Evolutionary conservation across 192 early-diverging fungal species (phyloP), one percentile per base, ranked within the genome.

Genomic region (Backusella parvicylindrica): DNA sequence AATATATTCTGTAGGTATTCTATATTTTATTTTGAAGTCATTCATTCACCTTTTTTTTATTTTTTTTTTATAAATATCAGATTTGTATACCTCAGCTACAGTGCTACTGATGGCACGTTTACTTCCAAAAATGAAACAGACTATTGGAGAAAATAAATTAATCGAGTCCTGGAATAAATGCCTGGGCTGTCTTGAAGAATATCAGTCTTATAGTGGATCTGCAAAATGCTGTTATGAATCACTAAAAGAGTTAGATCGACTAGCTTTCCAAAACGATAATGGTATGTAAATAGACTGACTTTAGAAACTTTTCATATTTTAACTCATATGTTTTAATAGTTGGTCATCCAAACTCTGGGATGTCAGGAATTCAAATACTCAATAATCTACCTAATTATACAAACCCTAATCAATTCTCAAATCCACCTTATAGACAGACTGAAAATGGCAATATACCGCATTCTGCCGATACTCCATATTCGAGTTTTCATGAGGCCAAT

Each of bases 71-170:
- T 50, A 36, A 32, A 16, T 4, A 50, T 23, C 15, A 72, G 70
- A 72, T 30, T n/a, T 72, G 21, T 72, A 72, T 36, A 72, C 70
- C 47, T 47, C 70, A 47, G 70, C 70, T 32, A 72, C 70, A 28
- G 70, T 72, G 30, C 16, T 72, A 35, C 49, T 72, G n/a, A 72
- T 72, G 70, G 70, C 70, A 33, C 70, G 70, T 11, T 28, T 72
- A n/a, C 32, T 72, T 50, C 70, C 70, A 31, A 72, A 72, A 35
- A 72, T 72, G 23, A 72, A 50, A 31, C 50, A 56, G 35, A 2
- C 49, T 21, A 72, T 72, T 21, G 70, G 49, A 2, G 70, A 72
- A 72, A 47, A 56, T 30, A 49, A 56, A 53, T 18, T 72, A 9
- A 43, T 50, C 31, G 70, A 72, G 13, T 50, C 43, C 33, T 72